Evolutionary conservation across 306 rosid species (phyloP), one percentile per base, ranked within the genome.

Genomic region (Vigna trinervia): DNA sequence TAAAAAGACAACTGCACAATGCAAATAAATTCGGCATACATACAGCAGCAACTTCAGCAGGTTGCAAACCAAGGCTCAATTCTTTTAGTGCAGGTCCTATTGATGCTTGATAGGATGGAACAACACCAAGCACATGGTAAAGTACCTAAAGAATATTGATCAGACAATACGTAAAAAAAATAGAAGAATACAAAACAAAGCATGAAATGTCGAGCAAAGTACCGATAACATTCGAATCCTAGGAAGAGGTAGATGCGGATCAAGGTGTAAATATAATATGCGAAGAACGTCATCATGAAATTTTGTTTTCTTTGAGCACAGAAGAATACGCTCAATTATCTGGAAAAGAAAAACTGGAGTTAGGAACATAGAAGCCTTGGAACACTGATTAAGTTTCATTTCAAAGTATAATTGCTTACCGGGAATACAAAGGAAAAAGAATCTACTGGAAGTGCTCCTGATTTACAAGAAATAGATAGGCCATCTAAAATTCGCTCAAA

Each of bases 381-480:
- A 41, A 48, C 77, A 80, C 45, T 67, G 50, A 73, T 67, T 48
- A 36, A 73, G 58, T 66, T 45, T 65, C 67, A 80, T 32, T 32
- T 9, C 47, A 60, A 77, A 54, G 83, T 51, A 61, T 45, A 62
- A 85, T 48, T 77, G 72, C 97, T 90, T 84, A 95, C 99, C 4
- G 97, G 99, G 87, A 95, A 95, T 32, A 92, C 87, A 80, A 90
- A 92, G 38, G 96, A 85, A 80, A 95, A 95, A n/a, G 99, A 89
- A 88, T 95, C 99, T 12, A 95, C 92, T 73, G 99, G 97, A 77
- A 95, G 94, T 52, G 99, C 89, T 63, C 99, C 99, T 4, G 85
- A 89, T 90, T 87, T 92, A 84, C 97, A 95, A 67, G 99, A 90
- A 53, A 74, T 73, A 70, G 99, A 89, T 57, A 95, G 83, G 74